These are phyloP conservation scores for Phyllosticta citriasiana DNA, from an alignment of 2,329 filamentous ascomycete species.

Conservation along the genomic window DNA sequence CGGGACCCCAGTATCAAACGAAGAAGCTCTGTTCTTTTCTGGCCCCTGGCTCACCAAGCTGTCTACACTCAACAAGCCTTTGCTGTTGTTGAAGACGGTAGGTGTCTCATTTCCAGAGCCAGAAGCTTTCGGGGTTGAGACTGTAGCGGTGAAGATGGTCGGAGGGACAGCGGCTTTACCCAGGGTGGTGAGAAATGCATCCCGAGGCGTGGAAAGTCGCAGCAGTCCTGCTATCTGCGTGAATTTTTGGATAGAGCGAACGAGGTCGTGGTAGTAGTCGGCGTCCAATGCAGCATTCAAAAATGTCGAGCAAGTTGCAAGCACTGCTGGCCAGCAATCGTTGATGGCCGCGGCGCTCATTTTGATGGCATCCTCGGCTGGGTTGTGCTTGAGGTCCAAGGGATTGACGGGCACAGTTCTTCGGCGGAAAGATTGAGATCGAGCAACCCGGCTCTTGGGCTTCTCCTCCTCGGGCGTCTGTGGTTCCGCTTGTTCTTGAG, in stretches of 20 bases:
- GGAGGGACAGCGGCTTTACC: slow-evolving; percentile 88
- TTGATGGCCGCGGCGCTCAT: slow-evolving; percentile 76
- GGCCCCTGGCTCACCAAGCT: slow-evolving; percentile 52
- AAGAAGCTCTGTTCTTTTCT: slow-evolving; percentile 52
- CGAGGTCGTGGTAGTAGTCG: slow-evolving; percentile 85
- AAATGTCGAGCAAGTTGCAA: slow-evolving; percentile 93
- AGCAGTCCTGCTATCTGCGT: slow-evolving; percentile 88
- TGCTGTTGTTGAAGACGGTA: slow-evolving; percentile 60
- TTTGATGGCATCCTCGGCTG: slow-evolving; percentile 59
- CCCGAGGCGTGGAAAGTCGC: slow-evolving; percentile 72
- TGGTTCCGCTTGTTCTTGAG: slow-evolving; percentile 34
- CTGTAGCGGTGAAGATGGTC: slow-evolving; percentile 44
- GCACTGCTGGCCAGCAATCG: slow-evolving; percentile 87
- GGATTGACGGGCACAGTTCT: slow-evolving; percentile 79
- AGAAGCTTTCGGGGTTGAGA: slow-evolving; percentile 27
- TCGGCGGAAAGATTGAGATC: slow-evolving; percentile 59
- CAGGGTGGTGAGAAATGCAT: slow-evolving; percentile 88
- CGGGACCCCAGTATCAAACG: slow-evolving; percentile 35
- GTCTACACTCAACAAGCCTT: slow-evolving; percentile 64
- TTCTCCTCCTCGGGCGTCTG: slow-evolving; percentile 16
- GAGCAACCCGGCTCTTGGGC: slow-evolving; percentile 35
- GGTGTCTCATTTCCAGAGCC: slow-evolving; percentile 37
- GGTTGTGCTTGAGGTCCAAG: slow-evolving; percentile 61
- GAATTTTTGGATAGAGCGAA: slow-evolving; percentile 89
- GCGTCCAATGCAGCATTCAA: slow-evolving; percentile 84